Base-by-base conservation (phyloP, 2,329 filamentous ascomycete genomes). In the Monosporascus sp. region DNA sequence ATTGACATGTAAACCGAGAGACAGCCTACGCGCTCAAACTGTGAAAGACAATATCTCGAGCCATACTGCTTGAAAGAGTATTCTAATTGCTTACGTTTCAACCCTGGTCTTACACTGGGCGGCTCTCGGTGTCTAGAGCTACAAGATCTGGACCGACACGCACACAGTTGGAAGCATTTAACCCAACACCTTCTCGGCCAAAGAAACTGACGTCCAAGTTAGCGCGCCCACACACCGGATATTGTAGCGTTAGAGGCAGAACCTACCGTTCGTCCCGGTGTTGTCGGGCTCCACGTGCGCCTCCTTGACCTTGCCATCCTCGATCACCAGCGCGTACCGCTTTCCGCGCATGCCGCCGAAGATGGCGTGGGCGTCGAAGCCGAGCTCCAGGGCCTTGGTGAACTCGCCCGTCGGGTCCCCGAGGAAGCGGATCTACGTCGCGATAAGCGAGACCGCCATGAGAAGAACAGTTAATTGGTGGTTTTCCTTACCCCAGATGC, bases 211-310 rank as follows among this genome's bases (percentile, higher is more conserved):
- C 5, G 11, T 15, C 39, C 7, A 43, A 18, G 55, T 8, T 36
- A 36, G 17, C 5, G 22, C 3, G 35, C 61, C 3, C 60, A 50
- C 24, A 57, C 43, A 25, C 24, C 22, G 18, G 14, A 9, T 14
- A 38, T 18, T 31, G 24, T 22, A 57, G 22, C 31, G 39, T 15
- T 38, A 39, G 20, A 25, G 50, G 49, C 24, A 31, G 27, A 25
- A 50, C 65, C 78, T 75, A 91, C 89, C 87, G 60, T 87, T 78
- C 48, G 91, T 81, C 36, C 90, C 90, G 39, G 89, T 94, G 74
- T 89, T 92, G 71, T 97, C 92, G 11, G 90, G 87, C 79, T 97
- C 93, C 50, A 96, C 83, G 64, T 90, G 84, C 20, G 87, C 81
- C 65, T 86, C 82, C 73, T 87, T 87, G 63, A 97, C 88, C 74